These are phyloP conservation scores for Fraxinus sp. DNA, from an alignment of 305 asterid species.

Conservation along the genomic window DNA sequence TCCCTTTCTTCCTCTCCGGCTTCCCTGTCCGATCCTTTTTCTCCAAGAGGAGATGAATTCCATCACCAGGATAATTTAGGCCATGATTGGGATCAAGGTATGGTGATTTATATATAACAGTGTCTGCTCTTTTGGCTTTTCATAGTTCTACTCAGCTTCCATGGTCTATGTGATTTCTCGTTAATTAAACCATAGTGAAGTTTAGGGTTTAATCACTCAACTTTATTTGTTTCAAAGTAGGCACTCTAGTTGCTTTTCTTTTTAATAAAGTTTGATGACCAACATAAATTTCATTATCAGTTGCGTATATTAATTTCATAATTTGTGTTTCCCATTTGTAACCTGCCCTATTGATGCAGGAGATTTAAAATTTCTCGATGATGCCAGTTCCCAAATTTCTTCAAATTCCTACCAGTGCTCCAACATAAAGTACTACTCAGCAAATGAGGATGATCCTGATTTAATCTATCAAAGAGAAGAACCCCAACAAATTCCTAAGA, in stretches of 20 bases:
- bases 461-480: conserved; percentile 26
- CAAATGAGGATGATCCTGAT: conserved; percentile 6
- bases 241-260: neutral
- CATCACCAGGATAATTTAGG: conserved; percentile 21
- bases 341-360: conserved; percentile 35
- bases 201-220: neutral
- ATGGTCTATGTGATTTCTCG: neutral
- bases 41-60: conserved; percentile 25
- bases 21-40: conserved; percentile 45
- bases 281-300: neutral
- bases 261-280: too few species aligned
- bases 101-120: neutral
- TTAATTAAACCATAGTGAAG: neutral
- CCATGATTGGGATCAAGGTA: conserved; percentile 52
- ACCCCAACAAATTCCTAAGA: conserved; percentile 13
- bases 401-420: conserved; percentile 38
- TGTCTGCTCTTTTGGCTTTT: neutral
- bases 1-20: conserved; percentile 59
- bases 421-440: conserved; percentile 37
- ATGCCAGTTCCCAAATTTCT: conserved; percentile 57
- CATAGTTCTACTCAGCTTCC: neutral
- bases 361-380: conserved; percentile 40
- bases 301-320: neutral
- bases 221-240: neutral
- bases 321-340: neutral